Evolutionary conservation across 495 filamentous ascomycete genomes (phyloP), one percentile per base, ranked within the genome.

Genomic region (Entonaema liquescens): DNA sequence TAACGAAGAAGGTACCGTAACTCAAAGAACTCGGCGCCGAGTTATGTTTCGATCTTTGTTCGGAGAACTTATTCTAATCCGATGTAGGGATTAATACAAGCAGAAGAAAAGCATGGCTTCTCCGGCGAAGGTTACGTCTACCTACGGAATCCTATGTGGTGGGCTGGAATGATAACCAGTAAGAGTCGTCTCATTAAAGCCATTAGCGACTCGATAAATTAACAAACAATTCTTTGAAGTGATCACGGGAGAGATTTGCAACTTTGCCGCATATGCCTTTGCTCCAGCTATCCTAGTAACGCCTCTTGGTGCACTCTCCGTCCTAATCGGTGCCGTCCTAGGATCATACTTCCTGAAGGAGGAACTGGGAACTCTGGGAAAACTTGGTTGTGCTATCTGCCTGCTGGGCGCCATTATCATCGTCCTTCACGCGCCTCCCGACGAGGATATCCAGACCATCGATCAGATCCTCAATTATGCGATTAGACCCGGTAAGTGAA

Each of bases 241-340:
- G 85, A 91, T 97, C 83, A 83, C 91, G 38, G 95, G 95, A 68
- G 95, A 99, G 80, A 84, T 95, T 54, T 93, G 92, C 77, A 99
- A 99, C 77, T 99, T 99, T 77, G 93, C 94, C 26, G 95, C 95
- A 62, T 99, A 99, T 78, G 95, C 95, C 1, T 99, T 98, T 81
- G 95, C 95, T 67, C 95, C 95, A 38, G 95, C 95, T 3, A 99
- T 99, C 78, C 84, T 99, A 59, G 95, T 99, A 35, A 99, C 95
- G 3, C 95, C 95, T 13, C 81, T 99, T 36, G 95, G 95, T 40
- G 95, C 95, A 42, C 83, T 99, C 63, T 93, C 93, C 74, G 95
- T 99, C 57, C 81, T 99, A 74, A 97, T 99, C 76, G 96, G 95
- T 49, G 93, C 95, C 42, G 93, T 99, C 44, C 79, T 99, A 54